These are phyloP conservation scores for Naegleria fowleri DNA, from an alignment of 208 protist genomes.

Conservation along the genomic window DNA sequence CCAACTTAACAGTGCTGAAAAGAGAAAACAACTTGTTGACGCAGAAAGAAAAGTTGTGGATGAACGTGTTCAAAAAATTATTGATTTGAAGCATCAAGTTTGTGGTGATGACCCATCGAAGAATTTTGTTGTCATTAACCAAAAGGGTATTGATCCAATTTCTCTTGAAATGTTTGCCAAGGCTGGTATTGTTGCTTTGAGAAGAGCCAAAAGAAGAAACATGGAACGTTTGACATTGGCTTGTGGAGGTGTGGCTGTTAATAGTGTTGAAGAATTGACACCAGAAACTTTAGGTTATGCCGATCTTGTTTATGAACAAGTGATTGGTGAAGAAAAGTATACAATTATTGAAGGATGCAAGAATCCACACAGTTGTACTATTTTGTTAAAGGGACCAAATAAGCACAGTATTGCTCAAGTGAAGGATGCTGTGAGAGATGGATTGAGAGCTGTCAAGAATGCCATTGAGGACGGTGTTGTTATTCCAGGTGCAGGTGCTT, in stretches of 20 bases:
- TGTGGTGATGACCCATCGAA: conserved; percentile 73
- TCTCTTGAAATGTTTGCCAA: conserved; percentile 98
- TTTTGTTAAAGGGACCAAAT: conserved; percentile 98
- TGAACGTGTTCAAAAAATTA: conserved; percentile 91
- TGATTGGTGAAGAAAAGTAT: conserved; percentile 98
- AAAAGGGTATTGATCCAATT: conserved; percentile 99
- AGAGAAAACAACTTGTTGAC: conserved; percentile 93
- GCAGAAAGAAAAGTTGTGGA: conserved; percentile 94
- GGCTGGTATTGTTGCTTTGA: conserved; percentile 93
- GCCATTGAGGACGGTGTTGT: conserved; percentile 85
- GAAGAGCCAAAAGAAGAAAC: conserved; percentile 97
- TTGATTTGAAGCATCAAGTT: conserved; percentile 96
- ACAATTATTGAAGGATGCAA: conserved; percentile 97
- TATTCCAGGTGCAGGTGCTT: conserved; percentile 95
- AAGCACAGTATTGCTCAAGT: conserved; percentile 98
- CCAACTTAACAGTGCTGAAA: conserved; percentile 91
- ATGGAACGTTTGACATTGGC: conserved; percentile 96
- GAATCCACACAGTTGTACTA: conserved; percentile 94
- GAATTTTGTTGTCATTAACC: conserved; percentile 99
- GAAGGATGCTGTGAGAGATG: conserved; percentile 98
- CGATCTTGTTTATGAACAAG: conserved; percentile 94
- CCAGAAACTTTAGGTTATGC: conserved; percentile 88
- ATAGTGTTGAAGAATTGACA: conserved; percentile 94
- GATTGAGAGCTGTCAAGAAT: conserved; percentile 97
- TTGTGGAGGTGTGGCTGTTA: conserved; percentile 95